Base-by-base conservation (phyloP, 441 rosid species). In the Populus hybrid region DNA sequence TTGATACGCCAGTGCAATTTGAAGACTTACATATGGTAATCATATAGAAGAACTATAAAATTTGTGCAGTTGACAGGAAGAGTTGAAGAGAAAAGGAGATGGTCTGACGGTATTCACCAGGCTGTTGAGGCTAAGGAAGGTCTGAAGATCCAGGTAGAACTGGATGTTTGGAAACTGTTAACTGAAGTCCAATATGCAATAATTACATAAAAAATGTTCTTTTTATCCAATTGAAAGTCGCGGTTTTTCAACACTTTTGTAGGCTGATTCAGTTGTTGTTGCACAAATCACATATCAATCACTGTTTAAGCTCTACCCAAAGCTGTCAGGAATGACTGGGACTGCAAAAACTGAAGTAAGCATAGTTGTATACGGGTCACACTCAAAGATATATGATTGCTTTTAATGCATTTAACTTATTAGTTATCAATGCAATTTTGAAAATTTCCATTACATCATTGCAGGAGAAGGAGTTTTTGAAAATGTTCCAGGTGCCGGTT, bases 71-170 rank as follows among this genome's bases (percentile, higher is more conserved):
- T 95, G 84, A 95, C 99, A 35, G 99, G 99, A 81, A 89, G 99
- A 90, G 97, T 93, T 79, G 99, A 95, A 88, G 99, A 95, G 84
- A 95, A 92, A 83, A 89, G 94, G 87, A 91, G 99, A 87, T 95
- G 99, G 99, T 91, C 96, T 67, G 97, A 93, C 1, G 99, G 99
- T 76, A 91, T 95, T 84, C 99, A 95, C 86, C 98, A 95, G 87
- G 94, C 99, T 72, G 98, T 93, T 75, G 99, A 95, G 88, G 99
- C 98, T 69, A 95, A 95, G 86, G 99, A 95, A 86, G 98, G 96
- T 84, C 83, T 95, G 81, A 86, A 92, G 85, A 91, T 95, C 83
- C 92, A 92, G 96, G 99, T 93, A 78, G 53, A 72, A 30, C 42
- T 74, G 68, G 76, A 73, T 83, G 63, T 73, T 76, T 77, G 28